Evolutionary conservation across 169 alveolate species (phyloP).

Genomic region (Plasmodium blacklocki): DNA sequence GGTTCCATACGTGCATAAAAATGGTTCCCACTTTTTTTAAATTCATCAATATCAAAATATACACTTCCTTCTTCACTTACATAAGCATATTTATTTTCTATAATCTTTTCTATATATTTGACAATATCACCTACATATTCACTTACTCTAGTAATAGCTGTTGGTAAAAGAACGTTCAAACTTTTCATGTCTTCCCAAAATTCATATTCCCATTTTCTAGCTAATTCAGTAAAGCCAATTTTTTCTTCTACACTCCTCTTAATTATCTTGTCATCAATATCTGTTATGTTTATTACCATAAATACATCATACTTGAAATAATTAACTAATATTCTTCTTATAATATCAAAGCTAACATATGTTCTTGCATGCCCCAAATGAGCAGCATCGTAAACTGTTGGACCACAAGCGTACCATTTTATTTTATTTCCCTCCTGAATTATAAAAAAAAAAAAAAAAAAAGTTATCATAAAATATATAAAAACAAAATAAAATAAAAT

Average conservation of each 20-base stretch:
- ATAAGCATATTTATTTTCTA: constrained; percentile 96
- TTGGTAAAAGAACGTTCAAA: constrained; percentile 95
- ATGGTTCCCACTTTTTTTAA: constrained; percentile 89
- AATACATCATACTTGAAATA: constrained; percentile 96
- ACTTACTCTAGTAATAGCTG: constrained; percentile 96
- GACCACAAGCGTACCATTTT: constrained; percentile 95
- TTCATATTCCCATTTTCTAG: constrained; percentile 94
- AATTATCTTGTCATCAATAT: constrained; percentile 98
- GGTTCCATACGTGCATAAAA: constrained; percentile 96
- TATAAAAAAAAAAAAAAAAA: background rate
- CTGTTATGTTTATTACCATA: constrained; percentile 98
- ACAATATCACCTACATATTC: constrained; percentile 97
- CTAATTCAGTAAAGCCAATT: constrained; percentile 85
- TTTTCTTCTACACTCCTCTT: constrained; percentile 85
- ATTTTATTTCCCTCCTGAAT: constrained; percentile 87
- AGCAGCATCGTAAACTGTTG: constrained; percentile 98
- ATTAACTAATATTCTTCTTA: constrained; percentile 94
- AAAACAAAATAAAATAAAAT: background rate
- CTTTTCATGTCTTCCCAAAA: constrained; percentile 92
- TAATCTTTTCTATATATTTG: constrained; percentile 91
- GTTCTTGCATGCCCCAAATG: constrained; percentile 99
- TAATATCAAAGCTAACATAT: constrained; percentile 95
- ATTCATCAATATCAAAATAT: constrained; percentile 95
- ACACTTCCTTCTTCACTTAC: constrained; percentile 96
- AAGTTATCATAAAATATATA: too few relatives aligned